phyloP scores from a whole-genome alignment of 495 filamentous ascomycete genomes.

The Aspergillus nanangensis region DNA sequence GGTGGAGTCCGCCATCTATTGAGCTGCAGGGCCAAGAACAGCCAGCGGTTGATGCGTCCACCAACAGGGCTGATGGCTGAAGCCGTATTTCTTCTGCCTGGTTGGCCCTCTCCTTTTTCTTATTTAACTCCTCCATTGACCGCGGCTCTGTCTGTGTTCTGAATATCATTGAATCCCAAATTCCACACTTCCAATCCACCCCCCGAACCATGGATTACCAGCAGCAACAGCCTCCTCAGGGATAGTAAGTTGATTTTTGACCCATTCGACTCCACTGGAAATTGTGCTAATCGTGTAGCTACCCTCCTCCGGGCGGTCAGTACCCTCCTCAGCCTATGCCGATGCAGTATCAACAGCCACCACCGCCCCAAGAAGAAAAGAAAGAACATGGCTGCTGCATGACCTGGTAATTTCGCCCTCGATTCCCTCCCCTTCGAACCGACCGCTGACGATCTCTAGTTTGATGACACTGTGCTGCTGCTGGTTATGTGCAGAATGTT shows the following conservation, averaged over 20 bases:
- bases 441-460: neutral
- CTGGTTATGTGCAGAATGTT: too few species aligned
- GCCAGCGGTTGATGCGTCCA: slow-evolving; percentile 1
- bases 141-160: neutral
- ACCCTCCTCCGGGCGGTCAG: slow-evolving; percentile 14
- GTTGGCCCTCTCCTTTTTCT: neutral
- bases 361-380: slow-evolving; percentile 12
- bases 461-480: neutral
- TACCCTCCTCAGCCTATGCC: slow-evolving; percentile 20
- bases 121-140: neutral
- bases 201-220: slow-evolving; percentile 11
- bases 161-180: neutral
- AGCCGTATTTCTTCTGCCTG: slow-evolving; percentile 9
- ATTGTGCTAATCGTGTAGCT: neutral
- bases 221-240: slow-evolving; percentile 11
- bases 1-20: slow-evolving; percentile 2
- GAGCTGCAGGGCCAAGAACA: slow-evolving; percentile 10
- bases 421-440: neutral
- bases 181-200: neutral
- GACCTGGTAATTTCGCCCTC: slow-evolving; percentile 3
- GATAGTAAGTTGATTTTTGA: slow-evolving; percentile 7
- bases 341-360: slow-evolving; percentile 15
- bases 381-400: slow-evolving; percentile 22
- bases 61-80: slow-evolving; percentile 10
- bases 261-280: neutral